Evolutionary conservation across 2,329 filamentous ascomycete genomes (phyloP).

Genomic region (Mycosphaerella arachidis): DNA sequence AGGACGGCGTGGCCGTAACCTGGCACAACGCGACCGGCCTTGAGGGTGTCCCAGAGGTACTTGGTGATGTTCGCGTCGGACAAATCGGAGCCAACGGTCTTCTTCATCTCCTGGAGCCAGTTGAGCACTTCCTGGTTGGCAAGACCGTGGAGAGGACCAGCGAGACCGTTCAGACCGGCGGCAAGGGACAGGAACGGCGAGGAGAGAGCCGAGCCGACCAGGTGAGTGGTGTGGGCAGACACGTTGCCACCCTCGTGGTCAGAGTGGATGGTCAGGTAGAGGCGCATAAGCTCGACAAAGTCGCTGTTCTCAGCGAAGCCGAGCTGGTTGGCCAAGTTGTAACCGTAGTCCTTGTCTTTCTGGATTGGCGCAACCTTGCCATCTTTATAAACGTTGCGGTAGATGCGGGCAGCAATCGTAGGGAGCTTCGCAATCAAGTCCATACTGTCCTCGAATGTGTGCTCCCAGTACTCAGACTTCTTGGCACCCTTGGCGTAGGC

Average conservation of each 20-base stretch:
- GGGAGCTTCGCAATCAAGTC: conserved; percentile 99
- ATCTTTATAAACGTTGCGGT: conserved; percentile 99
- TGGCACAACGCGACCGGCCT: conserved; percentile 90
- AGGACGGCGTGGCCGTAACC: conserved; percentile 98
- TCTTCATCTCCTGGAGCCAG: conserved; percentile 99
- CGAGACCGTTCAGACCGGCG: conserved; percentile 95
- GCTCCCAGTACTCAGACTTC: conserved; percentile 99
- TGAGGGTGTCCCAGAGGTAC: conserved; percentile 98
- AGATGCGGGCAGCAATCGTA: conserved; percentile 96
- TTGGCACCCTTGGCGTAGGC: conserved; percentile 98
- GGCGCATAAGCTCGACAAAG: conserved; percentile 96
- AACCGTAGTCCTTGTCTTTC: conserved; percentile 99
- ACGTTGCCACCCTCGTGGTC: conserved; percentile 99
- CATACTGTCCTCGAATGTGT: conserved; percentile 99
- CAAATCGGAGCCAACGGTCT: conserved; percentile 84
- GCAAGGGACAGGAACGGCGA: conserved; percentile 95
- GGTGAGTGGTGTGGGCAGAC: conserved; percentile 95
- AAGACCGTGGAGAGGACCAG: conserved; percentile 95
- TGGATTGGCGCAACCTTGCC: conserved; percentile 94
- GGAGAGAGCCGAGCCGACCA: conserved; percentile 93
- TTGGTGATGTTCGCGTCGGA: conserved; percentile 95
- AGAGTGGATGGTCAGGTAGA: conserved; percentile 99
- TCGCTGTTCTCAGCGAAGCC: conserved; percentile 92
- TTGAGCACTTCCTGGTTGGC: conserved; percentile 99
- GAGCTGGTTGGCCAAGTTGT: conserved; percentile 99